Conservation (phyloP, 345 rosid species). For the Melaleuca quinquenervia region DNA sequence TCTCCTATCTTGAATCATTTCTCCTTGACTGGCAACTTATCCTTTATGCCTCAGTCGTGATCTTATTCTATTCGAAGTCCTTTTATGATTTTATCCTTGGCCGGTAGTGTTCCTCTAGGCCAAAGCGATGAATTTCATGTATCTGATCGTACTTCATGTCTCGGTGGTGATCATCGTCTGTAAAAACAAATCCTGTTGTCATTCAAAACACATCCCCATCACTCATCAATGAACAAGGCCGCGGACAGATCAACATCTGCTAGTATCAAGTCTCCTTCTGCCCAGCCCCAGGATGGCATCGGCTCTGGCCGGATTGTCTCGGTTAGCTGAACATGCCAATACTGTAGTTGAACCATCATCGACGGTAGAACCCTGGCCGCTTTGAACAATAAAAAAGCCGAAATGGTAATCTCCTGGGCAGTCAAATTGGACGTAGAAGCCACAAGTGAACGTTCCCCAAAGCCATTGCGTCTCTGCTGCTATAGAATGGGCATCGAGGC, state of each 20-base stretch:
- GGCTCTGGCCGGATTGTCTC: slow-evolving; percentile 1
- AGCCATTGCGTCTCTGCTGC: no score
- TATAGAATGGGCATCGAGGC: background rate
- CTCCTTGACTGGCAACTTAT: no score
- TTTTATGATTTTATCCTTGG: no score
- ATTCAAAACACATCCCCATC: background rate
- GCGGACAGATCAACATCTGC: background rate
- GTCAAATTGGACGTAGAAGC: no score
- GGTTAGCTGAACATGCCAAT: slow-evolving; percentile 10
- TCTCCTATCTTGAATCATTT: no score
- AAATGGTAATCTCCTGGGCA: no score
- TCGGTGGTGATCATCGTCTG: background rate
- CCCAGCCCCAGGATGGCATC: background rate
- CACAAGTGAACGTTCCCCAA: no score
- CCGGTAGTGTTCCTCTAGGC: no score
- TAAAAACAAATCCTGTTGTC: background rate
- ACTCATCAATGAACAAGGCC: slow-evolving; percentile 3
- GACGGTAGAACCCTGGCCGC: background rate
- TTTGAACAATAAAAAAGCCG: background rate
- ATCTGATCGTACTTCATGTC: background rate
- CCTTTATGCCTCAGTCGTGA: no score
- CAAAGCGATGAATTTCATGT: background rate
- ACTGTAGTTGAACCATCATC: background rate
- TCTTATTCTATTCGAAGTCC: no score
- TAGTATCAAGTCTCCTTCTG: slow-evolving; percentile 1